Evolutionary conservation across 768 basidiomycete species (phyloP), one percentile per base, ranked within the genome.

Genomic region (Polyporus arcularius): DNA sequence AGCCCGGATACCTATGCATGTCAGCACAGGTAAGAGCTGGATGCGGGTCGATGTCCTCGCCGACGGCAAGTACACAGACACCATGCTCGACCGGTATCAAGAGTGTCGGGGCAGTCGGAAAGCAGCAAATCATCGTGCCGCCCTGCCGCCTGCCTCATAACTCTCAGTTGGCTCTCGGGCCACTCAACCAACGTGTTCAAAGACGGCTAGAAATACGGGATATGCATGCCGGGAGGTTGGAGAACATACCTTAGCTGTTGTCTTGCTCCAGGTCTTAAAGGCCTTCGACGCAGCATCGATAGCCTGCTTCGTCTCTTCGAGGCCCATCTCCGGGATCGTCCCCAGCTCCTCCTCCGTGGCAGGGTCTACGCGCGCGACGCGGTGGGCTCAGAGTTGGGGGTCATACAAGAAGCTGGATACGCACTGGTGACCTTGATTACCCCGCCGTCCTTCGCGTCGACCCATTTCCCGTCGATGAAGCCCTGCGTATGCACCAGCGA

Each of bases 261-360:
- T 96, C 70, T 79, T 86, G 65, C 90, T 85, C 94, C 94, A 99
- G 0, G 85, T 80, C 66, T 85, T 83, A 75, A 98, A 94, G 0
- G 96, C 92, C 50, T 79, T 83, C 6, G 79, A 75, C 10, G 97
- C 97, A 12, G 90, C 90, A 18, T 85, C 78, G 62, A 98, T 94
- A 30, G 96, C 97, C 64, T 85, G 79, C 67, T 87, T 86, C 10
- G 93, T 91, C 74, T 98, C 94, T 30, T 80, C 80, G 46, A 92
- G 70, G 10, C 89, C 90, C 89, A 97, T 92, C 70, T 98, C 96
- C 4, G 95, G 92, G 30, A 96, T 81, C 0, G 84, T 87, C 14
- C 95, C 96, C 47, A 98, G 83, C 60, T 85, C 84, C 65, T 95
- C 85, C 43, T 83, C 83, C 4, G 89, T 96, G 6, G 94, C 92